Evolutionary conservation across 208 protist genomes (phyloP).

Genomic region (Acanthamoeba triangularis): DNA sequence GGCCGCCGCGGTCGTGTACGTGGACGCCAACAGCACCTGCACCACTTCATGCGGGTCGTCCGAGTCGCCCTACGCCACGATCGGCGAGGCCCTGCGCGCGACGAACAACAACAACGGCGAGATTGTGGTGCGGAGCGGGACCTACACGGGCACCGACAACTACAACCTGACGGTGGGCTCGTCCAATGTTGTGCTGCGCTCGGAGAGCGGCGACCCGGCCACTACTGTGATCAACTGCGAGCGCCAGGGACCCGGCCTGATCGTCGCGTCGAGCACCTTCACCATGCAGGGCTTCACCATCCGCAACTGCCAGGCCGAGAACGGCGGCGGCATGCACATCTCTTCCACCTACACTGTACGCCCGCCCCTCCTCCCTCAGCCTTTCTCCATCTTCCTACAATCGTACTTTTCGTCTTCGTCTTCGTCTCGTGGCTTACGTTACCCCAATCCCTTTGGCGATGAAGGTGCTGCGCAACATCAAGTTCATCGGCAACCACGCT

Average conservation of each 20-base stretch:
- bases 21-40: conserved; percentile 43
- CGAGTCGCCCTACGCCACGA: neutral
- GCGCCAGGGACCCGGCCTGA: neutral
- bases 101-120: neutral
- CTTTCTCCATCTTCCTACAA: too few relatives aligned
- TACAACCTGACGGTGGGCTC: conserved; percentile 11
- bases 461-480: neutral
- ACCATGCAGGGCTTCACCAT: conserved; percentile 43
- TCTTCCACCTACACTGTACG: conserved; percentile 1
- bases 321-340: conserved; percentile 4
- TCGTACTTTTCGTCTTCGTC: too few relatives aligned
- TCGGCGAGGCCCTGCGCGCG: neutral
- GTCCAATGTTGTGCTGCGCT: neutral
- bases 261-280: conserved; percentile 48
- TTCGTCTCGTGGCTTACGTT: too few relatives aligned
- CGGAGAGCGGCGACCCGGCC: conserved; percentile 23
- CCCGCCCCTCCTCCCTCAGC: too few relatives aligned
- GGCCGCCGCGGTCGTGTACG: neutral
- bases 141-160: conserved; percentile 9
- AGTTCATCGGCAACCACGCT: conserved; percentile 2
- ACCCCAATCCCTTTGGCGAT: too few relatives aligned
- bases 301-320: conserved; percentile 23
- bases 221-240: neutral
- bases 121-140: neutral
- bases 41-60: neutral